A percentile compares a stretch with the other conserved stretches of the same genome.
phyloP scores from a whole-genome alignment of 352 stramenopile species.

The Pythium utonaiense region DNA sequence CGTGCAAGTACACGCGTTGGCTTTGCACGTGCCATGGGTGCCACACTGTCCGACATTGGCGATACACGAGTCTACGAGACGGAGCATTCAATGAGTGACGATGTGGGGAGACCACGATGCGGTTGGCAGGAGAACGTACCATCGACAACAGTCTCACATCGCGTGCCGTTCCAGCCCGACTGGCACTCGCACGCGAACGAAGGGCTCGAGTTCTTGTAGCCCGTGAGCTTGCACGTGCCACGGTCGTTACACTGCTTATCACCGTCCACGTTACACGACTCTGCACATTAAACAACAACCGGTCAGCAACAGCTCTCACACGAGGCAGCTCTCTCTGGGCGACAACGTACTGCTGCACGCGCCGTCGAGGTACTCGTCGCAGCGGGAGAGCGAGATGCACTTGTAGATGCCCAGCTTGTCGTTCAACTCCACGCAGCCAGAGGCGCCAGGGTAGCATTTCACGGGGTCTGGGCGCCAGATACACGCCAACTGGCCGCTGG shows the following conservation, averaged over 20 bases:
- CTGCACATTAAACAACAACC: slow-evolving; percentile 17
- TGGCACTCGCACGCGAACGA: slow-evolving; percentile 63
- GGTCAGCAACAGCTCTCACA: slow-evolving; percentile 1
- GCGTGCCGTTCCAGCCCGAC: slow-evolving; percentile 63
- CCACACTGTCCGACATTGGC: slow-evolving; percentile 42
- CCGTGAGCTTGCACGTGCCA: slow-evolving; percentile 48
- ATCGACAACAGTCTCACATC: slow-evolving; percentile 54
- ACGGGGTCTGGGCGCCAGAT: slow-evolving; percentile 40
- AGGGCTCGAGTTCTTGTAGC: slow-evolving; percentile 26
- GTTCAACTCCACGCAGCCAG: slow-evolving; percentile 30
- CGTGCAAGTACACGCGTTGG: slow-evolving; percentile 34
- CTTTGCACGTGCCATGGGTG: slow-evolving; percentile 37
- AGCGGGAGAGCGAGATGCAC: slow-evolving; percentile 72
- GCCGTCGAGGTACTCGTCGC: slow-evolving; percentile 62
- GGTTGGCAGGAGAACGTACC: slow-evolving; percentile 15
- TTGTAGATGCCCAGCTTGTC: slow-evolving; percentile 63
- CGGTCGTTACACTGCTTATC: slow-evolving; percentile 67
- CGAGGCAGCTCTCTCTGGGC: no score
- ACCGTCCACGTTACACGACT: slow-evolving; percentile 30
- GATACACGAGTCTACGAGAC: slow-evolving; percentile 34
- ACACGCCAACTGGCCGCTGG: slow-evolving; percentile 65
- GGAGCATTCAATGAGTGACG: neutral
- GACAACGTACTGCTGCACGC: slow-evolving; percentile 62
- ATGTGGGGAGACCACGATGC: no score
- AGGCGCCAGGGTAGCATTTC: slow-evolving; percentile 11